A percentile compares a stretch with the other conserved stretches of the same genome.
These are phyloP conservation scores for Leccinellum rugosiceps DNA, from an alignment of 768 basidiomycete species.

Conservation along the genomic window DNA sequence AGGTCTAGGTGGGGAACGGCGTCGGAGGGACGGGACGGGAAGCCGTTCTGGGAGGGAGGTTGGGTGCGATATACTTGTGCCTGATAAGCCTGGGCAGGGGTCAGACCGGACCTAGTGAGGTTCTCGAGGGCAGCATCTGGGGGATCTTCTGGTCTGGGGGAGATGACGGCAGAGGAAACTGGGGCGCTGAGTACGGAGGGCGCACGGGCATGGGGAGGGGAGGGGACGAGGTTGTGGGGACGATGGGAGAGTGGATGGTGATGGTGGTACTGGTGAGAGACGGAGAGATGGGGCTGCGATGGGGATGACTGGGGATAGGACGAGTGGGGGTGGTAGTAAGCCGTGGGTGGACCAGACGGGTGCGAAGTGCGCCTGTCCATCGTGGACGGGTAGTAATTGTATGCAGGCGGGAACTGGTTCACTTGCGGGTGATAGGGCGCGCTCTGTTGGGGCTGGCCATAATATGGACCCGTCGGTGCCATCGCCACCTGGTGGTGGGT, in stretches of 20 bases:
- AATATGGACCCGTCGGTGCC: constrained; percentile 5
- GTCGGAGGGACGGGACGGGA: constrained; percentile 19
- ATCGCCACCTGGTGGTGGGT: constrained; percentile 43
- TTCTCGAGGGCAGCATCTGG: constrained; percentile 46
- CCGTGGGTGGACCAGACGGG: constrained; percentile 36
- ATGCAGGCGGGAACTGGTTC: constrained; percentile 35
- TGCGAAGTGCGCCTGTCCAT: constrained; percentile 50
- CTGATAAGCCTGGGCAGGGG: constrained; percentile 80
- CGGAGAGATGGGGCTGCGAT: constrained; percentile 18
- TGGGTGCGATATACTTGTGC: constrained; percentile 62
- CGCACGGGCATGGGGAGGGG: constrained; percentile 42
- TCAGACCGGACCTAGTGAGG: constrained; percentile 51
- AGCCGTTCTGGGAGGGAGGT: constrained; percentile 34
- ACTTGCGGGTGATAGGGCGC: constrained; percentile 20
- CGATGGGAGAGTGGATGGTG: constrained; percentile 22
- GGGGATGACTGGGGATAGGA: constrained; percentile 38
- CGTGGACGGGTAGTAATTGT: constrained; percentile 38
- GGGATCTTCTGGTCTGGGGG: constrained; percentile 47
- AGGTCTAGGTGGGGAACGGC: constrained; percentile 39
- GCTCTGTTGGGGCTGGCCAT: constrained; percentile 16
- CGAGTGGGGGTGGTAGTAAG: constrained; percentile 20
- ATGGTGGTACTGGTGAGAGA: not conserved
- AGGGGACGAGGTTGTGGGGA: constrained; percentile 36
- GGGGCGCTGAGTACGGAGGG: constrained; percentile 49
- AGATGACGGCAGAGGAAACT: constrained; percentile 41